phyloP scores from a whole-genome alignment of 352 stramenopile genomes.

The Hyaloperonospora brassicae region DNA sequence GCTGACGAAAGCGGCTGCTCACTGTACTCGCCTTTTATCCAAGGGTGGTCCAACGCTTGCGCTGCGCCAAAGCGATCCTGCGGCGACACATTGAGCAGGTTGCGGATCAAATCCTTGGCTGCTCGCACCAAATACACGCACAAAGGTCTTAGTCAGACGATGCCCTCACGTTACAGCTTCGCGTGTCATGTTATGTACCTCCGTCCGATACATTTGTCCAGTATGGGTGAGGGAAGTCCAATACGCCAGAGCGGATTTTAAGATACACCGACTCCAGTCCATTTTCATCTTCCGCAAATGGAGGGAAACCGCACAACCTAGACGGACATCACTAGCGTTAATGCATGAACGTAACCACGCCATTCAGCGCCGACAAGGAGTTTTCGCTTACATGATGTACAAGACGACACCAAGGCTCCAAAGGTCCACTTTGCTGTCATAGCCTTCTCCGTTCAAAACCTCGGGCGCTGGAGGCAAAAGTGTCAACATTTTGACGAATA shows the following conservation, averaged over 20 bases:
- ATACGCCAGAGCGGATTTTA: slow-evolving; percentile 71
- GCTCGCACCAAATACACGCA: slow-evolving; percentile 4
- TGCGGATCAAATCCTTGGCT: slow-evolving; percentile 79
- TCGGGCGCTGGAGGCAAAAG: slow-evolving; percentile 41
- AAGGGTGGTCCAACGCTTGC: slow-evolving; percentile 69
- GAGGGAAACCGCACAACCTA: slow-evolving; percentile 75
- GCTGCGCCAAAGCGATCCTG: slow-evolving; percentile 65
- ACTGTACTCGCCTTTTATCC: slow-evolving; percentile 80
- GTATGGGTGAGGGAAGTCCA: slow-evolving; percentile 79
- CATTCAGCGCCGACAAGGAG: not conserved
- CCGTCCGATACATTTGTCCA: slow-evolving; percentile 82
- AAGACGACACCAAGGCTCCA: slow-evolving; percentile 83
- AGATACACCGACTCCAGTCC: slow-evolving; percentile 77
- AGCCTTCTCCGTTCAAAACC: slow-evolving; percentile 77
- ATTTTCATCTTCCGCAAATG: slow-evolving; percentile 77
- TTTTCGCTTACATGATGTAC: slow-evolving; percentile 72
- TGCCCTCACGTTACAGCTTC: slow-evolving; percentile 1
- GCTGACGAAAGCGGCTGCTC: slow-evolving; percentile 74
- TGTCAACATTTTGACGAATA: slow-evolving; percentile 3
- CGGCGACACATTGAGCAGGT: slow-evolving; percentile 65
- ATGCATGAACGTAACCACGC: not conserved
- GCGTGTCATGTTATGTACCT: slow-evolving; percentile 21
- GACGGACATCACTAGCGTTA: not conserved
- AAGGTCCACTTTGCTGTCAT: slow-evolving; percentile 82
- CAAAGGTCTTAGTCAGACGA: slow-evolving; percentile 6